Evolutionary conservation across 179 eudicot genomes (phyloP), one percentile per base, ranked within the genome.

Genomic region (Heliamphora pulchella): DNA sequence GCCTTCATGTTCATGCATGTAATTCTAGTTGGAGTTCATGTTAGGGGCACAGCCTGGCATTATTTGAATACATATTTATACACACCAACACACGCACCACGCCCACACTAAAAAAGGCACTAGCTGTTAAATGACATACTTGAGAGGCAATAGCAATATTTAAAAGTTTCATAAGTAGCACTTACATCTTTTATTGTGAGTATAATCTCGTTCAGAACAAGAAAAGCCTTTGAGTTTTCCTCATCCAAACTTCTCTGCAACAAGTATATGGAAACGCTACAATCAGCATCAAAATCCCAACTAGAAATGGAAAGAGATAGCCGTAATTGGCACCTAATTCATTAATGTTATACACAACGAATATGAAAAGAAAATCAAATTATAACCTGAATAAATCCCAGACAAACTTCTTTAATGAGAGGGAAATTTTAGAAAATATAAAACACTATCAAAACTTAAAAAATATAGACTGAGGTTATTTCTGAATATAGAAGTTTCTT

Each of bases 171-270:
- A 44, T 39, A 46, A 11, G 85, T 17, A 81, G 86, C 22, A 77
- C 97, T 91, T 87, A 94, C 98, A 89, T 90, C 93, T 87, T 96
- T 96, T 62, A 94, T 85, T 31, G 90, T 82, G 78, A 92, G 86
- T 75, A 96, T 94, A 71, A 96, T 84, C 84, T 92, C 95, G 81
- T 92, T 96, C 79, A 96, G 90, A 84, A 96, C 89, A 51, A 83
- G 92, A 84, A 96, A 96, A 50, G 93, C 90, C 87, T 90, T 87
- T 15, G 92, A 85, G 82, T 87, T 90, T 81, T 90, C 97, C 78
- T 86, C 94, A 43, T 91, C 98, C 77, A 83, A 80, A 76, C 75
- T 79, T 71, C 77, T 89, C 92, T 92, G 91, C 89, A 85, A 55
- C 74, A 82, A 68, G 5, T 39, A 73, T 48, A 80, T 44, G 13